Base-by-base conservation (phyloP, 805 yeast species). In the Candida namnaoensis region DNA sequence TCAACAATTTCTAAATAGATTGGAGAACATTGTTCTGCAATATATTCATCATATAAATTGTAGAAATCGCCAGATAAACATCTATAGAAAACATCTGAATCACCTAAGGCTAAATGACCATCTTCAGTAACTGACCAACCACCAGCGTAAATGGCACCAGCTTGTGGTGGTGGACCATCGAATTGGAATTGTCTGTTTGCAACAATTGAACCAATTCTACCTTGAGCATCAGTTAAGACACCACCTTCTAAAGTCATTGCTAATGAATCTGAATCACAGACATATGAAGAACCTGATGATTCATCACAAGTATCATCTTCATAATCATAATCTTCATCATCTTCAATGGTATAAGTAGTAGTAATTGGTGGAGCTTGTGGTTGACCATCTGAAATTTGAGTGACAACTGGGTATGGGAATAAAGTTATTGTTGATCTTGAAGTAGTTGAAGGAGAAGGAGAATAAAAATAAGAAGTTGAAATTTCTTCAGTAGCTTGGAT, bases 151-250 rank as follows among this genome's bases (percentile, higher is more conserved):
- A 76, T 69, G 39, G 81, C 68, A 56, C 82, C 82, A 32, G 80
- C 83, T 68, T 80, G 87, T 50, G 87, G 86, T 60, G 85, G 82
- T 44, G 85, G 85, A 54, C 86, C 86, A 58, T 81, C 86, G 57
- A 79, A 80, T 66, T 80, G 87, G 74, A 80, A 78, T 66, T 81
- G 88, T 66, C 80, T 70, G 77, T 79, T 80, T 38, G 85, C 73
- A 44, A 80, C 87, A 60, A 80, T 78, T 39, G 86, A 72, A 49
- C 87, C 87, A 49, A 80, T 62, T 71, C 88, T 76, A 37, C 80
- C 81, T 48, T 65, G 53, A 27, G 69, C 49, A 52, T 80, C 88
- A 30, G 61, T 69, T 53, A 82, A 68, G 39, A 76, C 57, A 47
- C 78, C 66, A 19, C 55, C 65, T 33, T 67, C 59, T 52, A 82